A percentile compares a stretch with the other conserved stretches of the same genome.
These are phyloP conservation scores for Solanum chilense DNA, from an alignment of 257 asterid genomes.

Conservation along the genomic window DNA sequence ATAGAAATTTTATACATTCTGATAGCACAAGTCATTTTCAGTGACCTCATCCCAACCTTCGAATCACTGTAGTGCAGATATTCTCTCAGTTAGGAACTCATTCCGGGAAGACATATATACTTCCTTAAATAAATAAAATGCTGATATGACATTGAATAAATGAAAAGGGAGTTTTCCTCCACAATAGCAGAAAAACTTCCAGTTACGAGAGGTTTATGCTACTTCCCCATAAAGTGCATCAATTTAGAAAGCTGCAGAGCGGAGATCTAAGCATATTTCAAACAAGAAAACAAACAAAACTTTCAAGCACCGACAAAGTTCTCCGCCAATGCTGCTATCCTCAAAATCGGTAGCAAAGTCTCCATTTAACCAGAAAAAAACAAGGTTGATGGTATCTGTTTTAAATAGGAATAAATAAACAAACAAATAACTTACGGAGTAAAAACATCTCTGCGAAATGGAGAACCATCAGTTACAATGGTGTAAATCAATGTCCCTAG, in stretches of 20 bases:
- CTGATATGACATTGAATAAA: background rate
- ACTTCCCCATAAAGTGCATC: background rate
- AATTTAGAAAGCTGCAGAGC: background rate
- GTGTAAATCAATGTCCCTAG: constrained; percentile 57
- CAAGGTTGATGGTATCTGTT: background rate
- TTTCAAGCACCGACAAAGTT: background rate
- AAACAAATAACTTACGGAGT: constrained; percentile 54
- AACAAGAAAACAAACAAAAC: background rate
- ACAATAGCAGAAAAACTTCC: background rate
- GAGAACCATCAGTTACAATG: constrained; percentile 60
- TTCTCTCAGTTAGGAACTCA: background rate
- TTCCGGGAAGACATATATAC: background rate
- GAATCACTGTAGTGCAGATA: background rate
- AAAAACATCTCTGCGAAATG: constrained; percentile 49
- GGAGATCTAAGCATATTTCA: background rate
- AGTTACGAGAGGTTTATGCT: background rate
- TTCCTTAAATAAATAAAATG: background rate
- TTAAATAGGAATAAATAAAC: background rate
- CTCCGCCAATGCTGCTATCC: background rate
- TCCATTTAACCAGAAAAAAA: background rate
- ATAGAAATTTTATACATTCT: background rate
- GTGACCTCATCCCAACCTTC: background rate
- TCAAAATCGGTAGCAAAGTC: background rate
- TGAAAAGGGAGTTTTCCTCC: background rate
- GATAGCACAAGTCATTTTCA: background rate